A percentile compares a stretch with the other conserved stretches of the same genome.
Conservation (phyloP, 495 filamentous ascomycete genomes). For the Penicillium robsamsonii region DNA sequence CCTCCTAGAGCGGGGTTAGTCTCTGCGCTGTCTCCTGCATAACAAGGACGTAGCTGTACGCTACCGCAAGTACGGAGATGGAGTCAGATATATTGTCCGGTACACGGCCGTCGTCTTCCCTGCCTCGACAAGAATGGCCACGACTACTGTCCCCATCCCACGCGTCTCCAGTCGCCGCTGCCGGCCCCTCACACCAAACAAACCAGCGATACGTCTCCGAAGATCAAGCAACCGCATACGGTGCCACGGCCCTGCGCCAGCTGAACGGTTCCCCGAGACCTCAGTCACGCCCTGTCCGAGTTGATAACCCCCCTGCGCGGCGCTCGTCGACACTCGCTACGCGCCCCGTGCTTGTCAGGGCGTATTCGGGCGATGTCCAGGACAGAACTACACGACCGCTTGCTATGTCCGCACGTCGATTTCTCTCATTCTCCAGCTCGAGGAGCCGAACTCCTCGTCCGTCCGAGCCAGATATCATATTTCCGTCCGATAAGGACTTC, state of each 20-base stretch:
- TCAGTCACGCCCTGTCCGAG: slow-evolving; percentile 24
- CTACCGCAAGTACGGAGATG: slow-evolving; percentile 25
- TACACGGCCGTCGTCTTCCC: slow-evolving; percentile 32
- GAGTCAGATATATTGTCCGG: slow-evolving; percentile 32
- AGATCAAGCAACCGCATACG: slow-evolving; percentile 23
- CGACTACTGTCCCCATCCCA: slow-evolving; percentile 28
- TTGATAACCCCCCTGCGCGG: slow-evolving; percentile 17
- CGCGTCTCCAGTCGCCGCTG: slow-evolving; percentile 19
- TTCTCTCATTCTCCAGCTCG: slow-evolving; percentile 29
- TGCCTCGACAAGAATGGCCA: slow-evolving; percentile 33
- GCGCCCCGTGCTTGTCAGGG: slow-evolving; percentile 46
- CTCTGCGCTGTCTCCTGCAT: slow-evolving; percentile 22
- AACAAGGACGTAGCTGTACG: slow-evolving; percentile 10
- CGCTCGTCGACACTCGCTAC: slow-evolving; percentile 30
- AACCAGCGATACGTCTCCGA: slow-evolving; percentile 26
- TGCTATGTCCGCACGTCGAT: slow-evolving; percentile 38
- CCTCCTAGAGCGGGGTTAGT: slow-evolving; percentile 24
- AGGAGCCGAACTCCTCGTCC: slow-evolving; percentile 19
- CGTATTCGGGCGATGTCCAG: slow-evolving; percentile 40
- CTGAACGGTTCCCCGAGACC: slow-evolving; percentile 26
- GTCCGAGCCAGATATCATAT: slow-evolving; percentile 21
- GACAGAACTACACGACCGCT: slow-evolving; percentile 18
- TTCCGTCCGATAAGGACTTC: slow-evolving; percentile 54
- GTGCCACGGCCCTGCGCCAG: slow-evolving; percentile 33
- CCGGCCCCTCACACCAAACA: slow-evolving; percentile 22